Evolutionary conservation across 2,329 filamentous ascomycete genomes (phyloP).

Genomic region (Zymoseptoria tritici): DNA sequence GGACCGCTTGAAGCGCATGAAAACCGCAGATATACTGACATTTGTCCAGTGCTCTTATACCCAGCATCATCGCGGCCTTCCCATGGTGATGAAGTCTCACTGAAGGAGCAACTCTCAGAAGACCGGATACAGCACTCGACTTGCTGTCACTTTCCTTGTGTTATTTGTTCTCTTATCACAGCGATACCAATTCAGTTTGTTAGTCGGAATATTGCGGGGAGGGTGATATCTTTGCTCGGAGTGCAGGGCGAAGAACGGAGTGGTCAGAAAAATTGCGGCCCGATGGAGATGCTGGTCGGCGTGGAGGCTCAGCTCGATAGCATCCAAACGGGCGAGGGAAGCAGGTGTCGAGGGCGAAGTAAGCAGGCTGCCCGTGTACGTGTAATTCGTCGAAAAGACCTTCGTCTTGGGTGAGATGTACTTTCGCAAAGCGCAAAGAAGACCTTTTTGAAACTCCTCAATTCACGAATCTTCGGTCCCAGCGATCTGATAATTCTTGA

Average conservation of each 20-base stretch:
- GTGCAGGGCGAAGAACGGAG: background rate
- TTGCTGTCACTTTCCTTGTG: background rate
- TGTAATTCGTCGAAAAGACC: too few species aligned
- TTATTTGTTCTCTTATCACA: background rate
- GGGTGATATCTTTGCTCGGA: background rate
- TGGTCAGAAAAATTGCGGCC: background rate
- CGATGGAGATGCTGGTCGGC: too few species aligned
- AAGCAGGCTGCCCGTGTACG: too few species aligned
- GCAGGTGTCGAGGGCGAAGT: too few species aligned
- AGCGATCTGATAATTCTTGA: too few species aligned
- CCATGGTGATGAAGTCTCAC: slow-evolving; percentile 6
- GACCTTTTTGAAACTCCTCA: too few species aligned
- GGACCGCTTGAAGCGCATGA: too few species aligned
- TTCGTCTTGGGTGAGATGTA: too few species aligned
- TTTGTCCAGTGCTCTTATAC: slow-evolving; percentile 21
- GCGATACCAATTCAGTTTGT: background rate
- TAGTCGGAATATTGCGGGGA: background rate
- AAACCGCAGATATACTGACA: slow-evolving; percentile 4
- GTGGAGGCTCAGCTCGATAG: too few species aligned
- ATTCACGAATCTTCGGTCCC: too few species aligned
- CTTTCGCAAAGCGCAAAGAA: too few species aligned
- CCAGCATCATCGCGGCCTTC: slow-evolving; percentile 21
- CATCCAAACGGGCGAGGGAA: too few species aligned
- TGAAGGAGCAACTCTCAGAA: background rate
- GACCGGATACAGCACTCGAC: background rate